These are phyloP conservation scores for Penicillium malachiteum DNA, from an alignment of 495 filamentous ascomycete species.

Conservation along the genomic window DNA sequence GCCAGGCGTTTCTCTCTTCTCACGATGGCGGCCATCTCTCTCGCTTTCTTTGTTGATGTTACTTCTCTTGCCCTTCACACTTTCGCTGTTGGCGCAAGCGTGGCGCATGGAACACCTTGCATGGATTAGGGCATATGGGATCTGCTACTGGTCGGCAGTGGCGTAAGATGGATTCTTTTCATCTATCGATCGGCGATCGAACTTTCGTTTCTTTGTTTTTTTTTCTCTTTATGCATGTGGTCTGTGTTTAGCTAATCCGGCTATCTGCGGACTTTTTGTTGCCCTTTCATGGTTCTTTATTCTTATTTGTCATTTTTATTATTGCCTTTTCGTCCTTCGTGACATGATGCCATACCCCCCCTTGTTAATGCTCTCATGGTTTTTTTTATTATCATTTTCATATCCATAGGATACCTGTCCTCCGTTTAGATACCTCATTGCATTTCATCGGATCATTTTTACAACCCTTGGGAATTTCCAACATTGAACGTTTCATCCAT, in stretches of 20 bases:
- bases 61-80: conserved; percentile 1
- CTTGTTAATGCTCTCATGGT: conserved; percentile 2
- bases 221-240: background rate
- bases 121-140: conserved; percentile 28
- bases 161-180: conserved; percentile 23
- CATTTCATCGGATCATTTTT: conserved; percentile 11
- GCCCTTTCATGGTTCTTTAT: conserved; percentile 6
- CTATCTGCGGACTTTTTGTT: conserved; percentile 3
- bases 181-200: conserved; percentile 25
- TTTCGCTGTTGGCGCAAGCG: conserved; percentile 15
- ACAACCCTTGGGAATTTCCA: background rate
- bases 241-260: background rate
- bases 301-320: background rate
- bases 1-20: conserved; percentile 33
- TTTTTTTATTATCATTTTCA: conserved; percentile 1
- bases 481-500: too few relatives aligned
- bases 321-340: background rate
- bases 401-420: background rate
- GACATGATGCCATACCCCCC: conserved; percentile 25
- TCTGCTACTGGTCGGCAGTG: conserved; percentile 38
- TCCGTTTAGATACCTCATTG: conserved; percentile 19
- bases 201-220: conserved; percentile 15
- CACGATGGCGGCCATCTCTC: conserved; percentile 21
- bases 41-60: conserved; percentile 6
- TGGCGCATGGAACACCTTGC: conserved; percentile 30